These are phyloP conservation scores for Debaryomyces sp. DNA, from an alignment of 1,139 yeast species.

Conservation along the genomic window DNA sequence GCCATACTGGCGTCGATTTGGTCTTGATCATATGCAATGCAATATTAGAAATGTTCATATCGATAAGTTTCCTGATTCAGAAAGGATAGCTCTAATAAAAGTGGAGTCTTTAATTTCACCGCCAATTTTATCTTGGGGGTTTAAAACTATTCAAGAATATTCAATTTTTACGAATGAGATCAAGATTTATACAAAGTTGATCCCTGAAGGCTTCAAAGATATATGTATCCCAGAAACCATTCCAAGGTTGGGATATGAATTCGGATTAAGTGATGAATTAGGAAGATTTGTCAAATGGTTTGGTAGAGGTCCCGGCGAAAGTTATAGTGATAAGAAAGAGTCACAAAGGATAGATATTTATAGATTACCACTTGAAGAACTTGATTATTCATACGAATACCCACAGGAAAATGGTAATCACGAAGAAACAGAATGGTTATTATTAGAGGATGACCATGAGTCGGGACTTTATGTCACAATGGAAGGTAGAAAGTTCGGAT, in stretches of 20 bases:
- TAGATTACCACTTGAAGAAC: slow-evolving; percentile 13
- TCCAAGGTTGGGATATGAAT: slow-evolving; percentile 22
- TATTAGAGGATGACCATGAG: slow-evolving; percentile 7
- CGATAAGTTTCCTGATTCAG: slow-evolving; percentile 4
- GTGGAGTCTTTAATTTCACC: slow-evolving; percentile 16
- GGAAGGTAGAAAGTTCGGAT: slow-evolving; percentile 14
- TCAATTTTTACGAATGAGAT: slow-evolving; percentile 10
- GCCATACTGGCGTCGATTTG: slow-evolving; percentile 19
- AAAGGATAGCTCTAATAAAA: slow-evolving; percentile 6
- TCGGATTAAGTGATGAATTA: slow-evolving; percentile 11
- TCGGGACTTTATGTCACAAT: slow-evolving; percentile 7
- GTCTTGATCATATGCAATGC: slow-evolving; percentile 14
- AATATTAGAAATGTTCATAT: slow-evolving; percentile 9
- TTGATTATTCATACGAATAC: slow-evolving; percentile 29
- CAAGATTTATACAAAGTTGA: slow-evolving; percentile 8
- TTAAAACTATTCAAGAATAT: slow-evolving; percentile 13
- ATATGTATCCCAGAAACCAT: slow-evolving; percentile 14
- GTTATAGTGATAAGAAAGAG: slow-evolving; percentile 32
- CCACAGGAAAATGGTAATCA: slow-evolving; percentile 42
- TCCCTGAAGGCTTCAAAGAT: slow-evolving; percentile 9
- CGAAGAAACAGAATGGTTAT: slow-evolving; percentile 30
- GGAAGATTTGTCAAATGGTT: slow-evolving; percentile 26
- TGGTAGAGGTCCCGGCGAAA: slow-evolving; percentile 37
- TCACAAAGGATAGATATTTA: slow-evolving; percentile 27
- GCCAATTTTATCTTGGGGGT: slow-evolving; percentile 18